Evolutionary conservation across 306 rosid species (phyloP).

Genomic region (Begonia peltatifolia): DNA sequence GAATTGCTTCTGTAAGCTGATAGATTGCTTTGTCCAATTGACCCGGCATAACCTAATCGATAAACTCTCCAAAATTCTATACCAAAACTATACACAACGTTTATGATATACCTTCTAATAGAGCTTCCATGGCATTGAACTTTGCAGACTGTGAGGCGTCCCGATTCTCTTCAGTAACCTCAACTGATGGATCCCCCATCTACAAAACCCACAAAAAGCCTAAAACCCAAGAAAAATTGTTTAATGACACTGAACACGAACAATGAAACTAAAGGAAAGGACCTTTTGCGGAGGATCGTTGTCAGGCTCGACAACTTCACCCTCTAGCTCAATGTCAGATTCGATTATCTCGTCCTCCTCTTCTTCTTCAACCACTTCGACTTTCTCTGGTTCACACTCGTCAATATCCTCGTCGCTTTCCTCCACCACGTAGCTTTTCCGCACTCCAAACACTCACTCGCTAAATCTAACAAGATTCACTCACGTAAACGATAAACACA

Average conservation of each 20-base stretch:
- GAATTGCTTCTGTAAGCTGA: conserved; percentile 59
- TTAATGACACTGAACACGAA: neutral
- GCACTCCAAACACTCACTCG: neutral
- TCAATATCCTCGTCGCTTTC: conserved; percentile 65
- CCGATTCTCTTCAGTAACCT: conserved; percentile 70
- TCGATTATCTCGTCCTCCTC: conserved; percentile 69
- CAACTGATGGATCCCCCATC: conserved; percentile 72
- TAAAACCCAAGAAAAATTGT: neutral
- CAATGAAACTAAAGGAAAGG: neutral
- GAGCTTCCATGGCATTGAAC: conserved; percentile 62
- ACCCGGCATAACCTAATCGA: conserved; percentile 21
- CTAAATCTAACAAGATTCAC: conserved; percentile 3
- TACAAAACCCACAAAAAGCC: conserved; percentile 14
- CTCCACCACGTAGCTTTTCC: conserved; percentile 31
- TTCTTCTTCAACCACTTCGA: conserved; percentile 35
- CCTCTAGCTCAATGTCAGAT: conserved; percentile 78
- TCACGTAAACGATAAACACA: neutral
- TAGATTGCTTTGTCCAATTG: conserved; percentile 65
- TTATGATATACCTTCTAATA: conserved; percentile 47
- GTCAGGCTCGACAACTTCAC: conserved; percentile 67
- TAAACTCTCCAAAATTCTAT: neutral
- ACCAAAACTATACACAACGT: neutral
- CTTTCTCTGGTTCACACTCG: conserved; percentile 18
- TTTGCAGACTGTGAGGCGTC: conserved; percentile 66
- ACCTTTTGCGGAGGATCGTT: conserved; percentile 82